Evolutionary conservation across 2,329 filamentous ascomycete genomes (phyloP), one percentile per base, ranked within the genome.

Genomic region (Colletotrichum simmondsii): DNA sequence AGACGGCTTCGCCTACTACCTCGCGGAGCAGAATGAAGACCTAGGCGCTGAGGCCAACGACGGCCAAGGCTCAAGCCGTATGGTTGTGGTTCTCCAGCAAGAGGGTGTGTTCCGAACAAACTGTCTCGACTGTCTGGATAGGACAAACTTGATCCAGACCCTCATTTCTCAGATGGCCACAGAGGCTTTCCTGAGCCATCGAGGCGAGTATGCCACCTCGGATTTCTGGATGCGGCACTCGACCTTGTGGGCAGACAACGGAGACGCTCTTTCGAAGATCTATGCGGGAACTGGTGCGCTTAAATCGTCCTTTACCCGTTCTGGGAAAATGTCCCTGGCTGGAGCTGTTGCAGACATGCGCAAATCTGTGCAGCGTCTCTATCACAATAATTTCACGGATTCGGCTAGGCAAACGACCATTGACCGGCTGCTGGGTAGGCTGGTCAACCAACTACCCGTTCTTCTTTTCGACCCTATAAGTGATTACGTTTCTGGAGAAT

Each of bases 331-430:
- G 94, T 98, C 95, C 12, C 83, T 98, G 28, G 94, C 95, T 1
- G 97, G 97, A 32, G 94, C 95, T 12, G 90, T 99, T 76, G 95
- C 97, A n/a, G 97, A 99, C 84, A 93, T 95, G 57, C 91, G 96
- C 67, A 99, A 99, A 83, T 98, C 95, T 76, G 95, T 96, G 1
- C 97, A 97, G 65, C 90, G 97, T 72, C 90, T 98, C 75, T 98
- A 98, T 80, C 96, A 98, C 84, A 99, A 99, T 84, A 98, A 98
- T 80, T 98, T 99, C 80, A 91, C 95, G 10, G 97, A 99, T 81
- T 97, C 97, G 76, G 94, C 92, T 26, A 89, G 95, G 59, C 97
- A 99, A 80, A 95, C 95, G 77, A 98, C 95, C 1, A 98, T 99
- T 76, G 97, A 99, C 81, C 92, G 97, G 84, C 88, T 99, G 6